These are phyloP conservation scores for Fusarium torulosum DNA, from an alignment of 2,329 filamentous ascomycete genomes.

Conservation along the genomic window DNA sequence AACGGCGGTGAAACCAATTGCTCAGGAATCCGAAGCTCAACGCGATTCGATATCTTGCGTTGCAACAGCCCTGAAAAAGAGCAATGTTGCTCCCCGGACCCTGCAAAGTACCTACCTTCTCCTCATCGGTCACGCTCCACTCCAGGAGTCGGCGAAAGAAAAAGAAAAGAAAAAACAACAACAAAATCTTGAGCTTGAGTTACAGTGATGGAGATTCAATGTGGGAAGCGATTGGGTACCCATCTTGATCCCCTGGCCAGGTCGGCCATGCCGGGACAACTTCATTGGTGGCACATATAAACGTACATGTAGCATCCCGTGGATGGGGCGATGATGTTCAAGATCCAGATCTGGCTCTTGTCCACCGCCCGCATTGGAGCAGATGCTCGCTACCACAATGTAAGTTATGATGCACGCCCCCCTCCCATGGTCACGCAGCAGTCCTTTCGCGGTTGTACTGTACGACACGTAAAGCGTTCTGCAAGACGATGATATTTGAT, in stretches of 20 bases:
- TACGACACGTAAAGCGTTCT: slow-evolving; percentile 27
- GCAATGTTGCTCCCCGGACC: neutral
- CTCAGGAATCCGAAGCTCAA: slow-evolving; percentile 1
- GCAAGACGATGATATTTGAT: slow-evolving; percentile 27
- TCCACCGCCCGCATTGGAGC: slow-evolving; percentile 28
- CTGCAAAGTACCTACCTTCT: neutral
- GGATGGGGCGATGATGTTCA: slow-evolving; percentile 39
- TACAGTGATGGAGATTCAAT: neutral
- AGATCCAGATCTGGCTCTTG: slow-evolving; percentile 45
- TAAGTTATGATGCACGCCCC: slow-evolving; percentile 19
- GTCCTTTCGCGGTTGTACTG: slow-evolving; percentile 24
- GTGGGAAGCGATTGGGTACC: slow-evolving; percentile 19
- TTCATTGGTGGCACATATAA: slow-evolving; percentile 31
- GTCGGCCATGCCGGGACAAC: slow-evolving; percentile 42
- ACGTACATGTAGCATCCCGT: slow-evolving; percentile 44
- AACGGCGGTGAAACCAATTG: slow-evolving; percentile 31
- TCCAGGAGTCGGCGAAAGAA: slow-evolving; percentile 28
- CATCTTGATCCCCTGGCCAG: slow-evolving; percentile 4
- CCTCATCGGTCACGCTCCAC: slow-evolving; percentile 14
- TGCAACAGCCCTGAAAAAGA: slow-evolving; percentile 4
- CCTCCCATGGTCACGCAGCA: slow-evolving; percentile 17
- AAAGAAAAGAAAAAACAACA: slow-evolving; percentile 28
- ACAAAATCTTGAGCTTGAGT: neutral
- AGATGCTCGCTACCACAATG: slow-evolving; percentile 18
- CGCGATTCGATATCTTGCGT: neutral